Evolutionary conservation across 441 rosid genomes (phyloP), one percentile per base, ranked within the genome.

Genomic region (Populus trichocarpa): DNA sequence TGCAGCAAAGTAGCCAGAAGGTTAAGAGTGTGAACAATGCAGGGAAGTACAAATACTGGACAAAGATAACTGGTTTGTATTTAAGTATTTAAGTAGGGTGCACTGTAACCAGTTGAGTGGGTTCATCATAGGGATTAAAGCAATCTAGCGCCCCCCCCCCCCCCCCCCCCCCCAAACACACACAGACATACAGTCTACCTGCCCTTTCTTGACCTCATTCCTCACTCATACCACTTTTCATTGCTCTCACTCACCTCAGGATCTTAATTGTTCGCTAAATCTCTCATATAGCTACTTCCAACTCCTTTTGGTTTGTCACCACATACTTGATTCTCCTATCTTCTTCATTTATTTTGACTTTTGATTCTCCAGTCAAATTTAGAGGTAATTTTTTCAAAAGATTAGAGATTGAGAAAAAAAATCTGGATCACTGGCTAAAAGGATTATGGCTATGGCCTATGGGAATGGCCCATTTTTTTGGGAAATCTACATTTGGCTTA

Each of bases 1-100:
- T 97, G 94, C 81, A 87, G 74, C 12, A 75, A 61, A 72, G 61
- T 2, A 40, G 67, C 8, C 38, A n/a, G 76, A 36, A 25, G 20
- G 63, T 78, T 57, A 71, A 33, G 73, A 64, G 42, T 67, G 46
- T 42, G 25, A n/a, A 26, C 42, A 42, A 7, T 30, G 71, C 12
- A 9, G 23, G 66, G 66, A 61, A 10, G 13, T 23, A 22, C 28
- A 22, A 9, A 61, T 61, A 61, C 28, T 61, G 66, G 65, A 61
- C 65, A 61, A 22, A 61, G 64, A 59, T 9, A 59, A 61, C 66
- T 23, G 25, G 28, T 8, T 61, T 22, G 4, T 61, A 61, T 3
- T 23, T 9, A 61, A 61, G n/a, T n/a, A n/a, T n/a, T n/a, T 13
- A 3, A n/a, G 33, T 32, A 32, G 33, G 65, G 23, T 8, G 22